Percentiles rank a stretch among this genome's conserved stretches.
Evolutionary conservation across 2,329 filamentous ascomycete species (phyloP).

Genomic region (Fusarium pseudoanthophilum): DNA sequence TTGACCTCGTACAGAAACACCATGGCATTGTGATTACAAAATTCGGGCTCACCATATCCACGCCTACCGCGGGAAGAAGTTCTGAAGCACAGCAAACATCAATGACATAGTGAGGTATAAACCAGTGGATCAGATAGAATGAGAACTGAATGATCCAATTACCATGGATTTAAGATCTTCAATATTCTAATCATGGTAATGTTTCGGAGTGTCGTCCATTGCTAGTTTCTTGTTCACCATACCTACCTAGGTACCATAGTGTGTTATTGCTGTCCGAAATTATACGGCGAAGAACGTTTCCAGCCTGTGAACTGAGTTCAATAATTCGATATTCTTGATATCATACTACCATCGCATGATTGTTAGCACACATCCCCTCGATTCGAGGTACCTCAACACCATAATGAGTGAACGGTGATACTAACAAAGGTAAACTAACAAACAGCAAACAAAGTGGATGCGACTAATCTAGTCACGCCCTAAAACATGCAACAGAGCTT

Average conservation of each 20-base stretch:
- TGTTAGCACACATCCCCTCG: background rate
- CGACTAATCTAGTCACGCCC: background rate
- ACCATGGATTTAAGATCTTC: rapidly evolving
- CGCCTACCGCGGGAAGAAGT: background rate
- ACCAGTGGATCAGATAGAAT: rapidly evolving
- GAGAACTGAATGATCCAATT: too few relatives aligned
- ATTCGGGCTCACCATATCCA: background rate
- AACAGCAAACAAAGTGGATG: background rate
- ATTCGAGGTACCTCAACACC: constrained; percentile 3
- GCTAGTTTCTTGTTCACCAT: background rate
- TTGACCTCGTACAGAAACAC: background rate
- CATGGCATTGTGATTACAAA: background rate
- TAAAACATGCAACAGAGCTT: constrained; percentile 2
- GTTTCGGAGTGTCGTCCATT: background rate
- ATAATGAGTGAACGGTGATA: background rate
- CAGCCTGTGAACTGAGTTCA: background rate
- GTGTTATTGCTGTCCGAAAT: background rate
- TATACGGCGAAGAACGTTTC: background rate
- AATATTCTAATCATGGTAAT: background rate
- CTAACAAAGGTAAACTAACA: background rate
- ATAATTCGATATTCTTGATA: background rate
- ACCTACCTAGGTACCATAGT: background rate
- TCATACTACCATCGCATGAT: too few relatives aligned
- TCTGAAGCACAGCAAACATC: background rate
- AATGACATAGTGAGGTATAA: background rate